Evolutionary conservation across 2,329 filamentous ascomycete genomes (phyloP).

Genomic region (Colletotrichum tamarilloi): DNA sequence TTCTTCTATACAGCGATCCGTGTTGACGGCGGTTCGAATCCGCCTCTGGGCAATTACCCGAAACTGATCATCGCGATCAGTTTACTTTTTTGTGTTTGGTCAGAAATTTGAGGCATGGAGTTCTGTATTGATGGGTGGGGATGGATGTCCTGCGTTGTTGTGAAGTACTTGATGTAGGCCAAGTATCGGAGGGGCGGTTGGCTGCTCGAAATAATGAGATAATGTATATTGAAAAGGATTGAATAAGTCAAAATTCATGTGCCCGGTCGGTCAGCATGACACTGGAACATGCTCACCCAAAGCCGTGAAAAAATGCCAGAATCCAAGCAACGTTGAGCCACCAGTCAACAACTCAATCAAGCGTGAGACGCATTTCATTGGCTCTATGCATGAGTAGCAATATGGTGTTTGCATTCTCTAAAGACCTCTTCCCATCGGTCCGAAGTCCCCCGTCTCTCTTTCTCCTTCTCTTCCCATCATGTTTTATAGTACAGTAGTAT

Average conservation of each 20-base stretch:
- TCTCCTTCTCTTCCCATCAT: not conserved
- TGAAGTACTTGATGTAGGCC: no score
- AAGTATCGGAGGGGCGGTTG: not conserved
- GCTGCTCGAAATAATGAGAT: not conserved
- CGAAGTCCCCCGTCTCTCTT: not conserved
- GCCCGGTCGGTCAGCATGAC: not conserved
- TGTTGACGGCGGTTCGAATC: conserved; percentile 35
- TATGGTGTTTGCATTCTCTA: conserved; percentile 15
- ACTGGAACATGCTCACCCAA: not conserved
- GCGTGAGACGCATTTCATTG: not conserved
- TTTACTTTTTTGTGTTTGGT: not conserved
- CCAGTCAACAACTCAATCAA: not conserved
- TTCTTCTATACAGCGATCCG: conserved; percentile 27
- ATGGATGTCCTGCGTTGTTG: not conserved
- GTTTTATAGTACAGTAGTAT: conserved; percentile 32
- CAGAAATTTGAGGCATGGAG: not conserved
- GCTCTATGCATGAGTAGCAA: conserved; percentile 12
- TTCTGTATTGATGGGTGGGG: not conserved
- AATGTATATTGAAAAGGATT: not conserved
- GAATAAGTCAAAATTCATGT: not conserved
- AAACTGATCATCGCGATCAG: not conserved
- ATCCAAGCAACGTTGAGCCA: no score
- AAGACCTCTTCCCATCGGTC: not conserved
- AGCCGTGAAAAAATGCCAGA: not conserved
- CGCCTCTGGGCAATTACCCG: conserved; percentile 20